Percentiles rank a stretch among this genome's conserved stretches.
Conservation (phyloP, 768 basidiomycete genomes). For the Mycena crocata region DNA sequence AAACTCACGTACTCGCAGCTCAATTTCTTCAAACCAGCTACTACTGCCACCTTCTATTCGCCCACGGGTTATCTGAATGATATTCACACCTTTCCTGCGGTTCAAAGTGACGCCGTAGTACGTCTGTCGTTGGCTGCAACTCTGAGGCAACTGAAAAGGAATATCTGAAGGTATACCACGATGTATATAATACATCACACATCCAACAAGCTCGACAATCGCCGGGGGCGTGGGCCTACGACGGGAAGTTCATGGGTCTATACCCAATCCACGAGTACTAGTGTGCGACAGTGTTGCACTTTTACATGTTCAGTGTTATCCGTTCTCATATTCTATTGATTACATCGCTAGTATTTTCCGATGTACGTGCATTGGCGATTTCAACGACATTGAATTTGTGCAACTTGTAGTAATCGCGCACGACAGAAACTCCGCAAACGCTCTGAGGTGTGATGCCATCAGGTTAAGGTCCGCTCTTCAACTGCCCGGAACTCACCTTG, state of each 20-base stretch:
- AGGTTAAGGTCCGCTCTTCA: constrained; percentile 5
- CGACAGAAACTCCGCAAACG: constrained; percentile 80
- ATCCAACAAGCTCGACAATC: too few species aligned
- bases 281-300: not conserved
- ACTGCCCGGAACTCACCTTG: constrained; percentile 64
- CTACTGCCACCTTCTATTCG: too few species aligned
- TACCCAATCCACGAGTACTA: not conserved
- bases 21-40: too few species aligned
- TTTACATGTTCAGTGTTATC: not conserved
- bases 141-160: too few species aligned
- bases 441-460: constrained; percentile 55
- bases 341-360: not conserved
- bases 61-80: too few species aligned
- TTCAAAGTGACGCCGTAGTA: too few species aligned
- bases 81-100: too few species aligned
- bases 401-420: constrained; percentile 75
- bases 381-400: constrained; percentile 87
- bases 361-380: constrained; percentile 58
- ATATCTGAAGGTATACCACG: too few species aligned
- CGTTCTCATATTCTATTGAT: constrained; percentile 12
- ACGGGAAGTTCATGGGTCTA: not conserved
- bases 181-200: too few species aligned
- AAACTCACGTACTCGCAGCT: too few species aligned
- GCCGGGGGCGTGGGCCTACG: not conserved
- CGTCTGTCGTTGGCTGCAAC: too few species aligned